Percentiles rank a stretch among this genome's conserved stretches.
phyloP scores from a whole-genome alignment of 2,329 filamentous ascomycete species.

The Didymella sp. region DNA sequence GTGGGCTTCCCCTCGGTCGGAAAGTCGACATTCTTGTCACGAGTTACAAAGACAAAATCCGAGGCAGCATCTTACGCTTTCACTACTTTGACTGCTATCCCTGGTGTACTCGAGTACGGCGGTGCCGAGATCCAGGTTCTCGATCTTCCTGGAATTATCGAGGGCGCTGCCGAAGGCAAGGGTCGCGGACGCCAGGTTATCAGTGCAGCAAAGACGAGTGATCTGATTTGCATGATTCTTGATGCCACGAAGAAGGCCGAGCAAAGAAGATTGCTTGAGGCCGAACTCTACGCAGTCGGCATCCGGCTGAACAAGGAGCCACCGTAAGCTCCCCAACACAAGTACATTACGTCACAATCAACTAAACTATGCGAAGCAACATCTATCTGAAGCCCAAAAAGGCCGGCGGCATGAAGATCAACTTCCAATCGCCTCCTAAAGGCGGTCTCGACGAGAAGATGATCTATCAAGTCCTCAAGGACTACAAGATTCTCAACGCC shows the following conservation, averaged over 20 bases:
- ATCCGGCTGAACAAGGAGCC: slow-evolving; percentile 91
- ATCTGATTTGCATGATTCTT: slow-evolving; percentile 94
- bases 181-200: slow-evolving; percentile 96
- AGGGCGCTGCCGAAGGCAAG: slow-evolving; percentile 94
- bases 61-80: slow-evolving; percentile 97
- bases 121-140: slow-evolving; percentile 98
- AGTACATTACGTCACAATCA: not conserved
- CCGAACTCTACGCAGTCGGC: slow-evolving; percentile 91
- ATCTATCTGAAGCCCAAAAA: slow-evolving; percentile 98
- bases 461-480: slow-evolving; percentile 94
- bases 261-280: slow-evolving; percentile 86
- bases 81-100: slow-evolving; percentile 96
- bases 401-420: slow-evolving; percentile 98
- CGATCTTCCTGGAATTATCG: slow-evolving; percentile 97
- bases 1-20: slow-evolving; percentile 99
- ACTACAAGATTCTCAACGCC: slow-evolving; percentile 99
- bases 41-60: slow-evolving; percentile 97
- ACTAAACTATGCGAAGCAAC: slow-evolving; percentile 64
- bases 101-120: slow-evolving; percentile 95
- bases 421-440: slow-evolving; percentile 88
- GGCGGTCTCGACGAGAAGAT: slow-evolving; percentile 92
- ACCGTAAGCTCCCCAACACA: slow-evolving; percentile 65
- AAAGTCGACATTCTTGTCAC: slow-evolving; percentile 98
- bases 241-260: slow-evolving; percentile 97
- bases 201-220: slow-evolving; percentile 96